Base-by-base conservation (phyloP, 768 basidiomycete species). In the Calocybe gangraenosa region DNA sequence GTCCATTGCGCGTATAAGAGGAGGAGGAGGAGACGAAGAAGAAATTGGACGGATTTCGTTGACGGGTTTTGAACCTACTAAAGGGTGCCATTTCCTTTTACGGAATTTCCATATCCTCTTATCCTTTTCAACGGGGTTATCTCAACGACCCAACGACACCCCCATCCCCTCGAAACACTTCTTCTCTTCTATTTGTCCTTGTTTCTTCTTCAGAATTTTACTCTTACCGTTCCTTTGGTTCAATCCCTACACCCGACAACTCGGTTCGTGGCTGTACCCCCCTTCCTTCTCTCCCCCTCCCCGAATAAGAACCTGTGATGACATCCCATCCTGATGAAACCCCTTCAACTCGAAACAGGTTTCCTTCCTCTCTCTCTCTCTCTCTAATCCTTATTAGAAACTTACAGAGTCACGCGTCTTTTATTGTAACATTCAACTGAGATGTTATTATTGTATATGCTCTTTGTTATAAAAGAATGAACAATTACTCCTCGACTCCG, bases 1-100 rank as follows among this genome's bases (percentile, higher is more conserved):
- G 57, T 74, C 73, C 73, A 76, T 74, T 47, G 48, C 31, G 47
- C 46, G 42, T n/a, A n/a, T n/a, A n/a, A n/a, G n/a, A 47, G 33
- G 47, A 50, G 45, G 39, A 32, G 39, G 50, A 11, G 25, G 25
- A 28, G 25, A 28, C 25, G 25, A 28, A 28, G 25, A 28, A 28
- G 11, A 28, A 28, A 28, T 6, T 28, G 5, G 5, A 5, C 11
- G 25, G 25, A 28, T 28, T 28, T 28, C 25, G 25, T 28, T 28
- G 25, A 28, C 25, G 5, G 25, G 5, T 28, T 49, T 48, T 42
- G 46, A 52, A 5, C 11, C 5, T 11, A 55, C 42, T 43, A 28
- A n/a, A n/a, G n/a, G 43, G 11, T 9, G 25, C n/a, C 19, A 1
- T 11, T 20, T n/a, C 44, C 46, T 9, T 37, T 37, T 46, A 10